Percentiles rank a stretch among this genome's conserved stretches.
phyloP scores from a whole-genome alignment of 2,329 filamentous ascomycete genomes.

The Claviceps monticola region DNA sequence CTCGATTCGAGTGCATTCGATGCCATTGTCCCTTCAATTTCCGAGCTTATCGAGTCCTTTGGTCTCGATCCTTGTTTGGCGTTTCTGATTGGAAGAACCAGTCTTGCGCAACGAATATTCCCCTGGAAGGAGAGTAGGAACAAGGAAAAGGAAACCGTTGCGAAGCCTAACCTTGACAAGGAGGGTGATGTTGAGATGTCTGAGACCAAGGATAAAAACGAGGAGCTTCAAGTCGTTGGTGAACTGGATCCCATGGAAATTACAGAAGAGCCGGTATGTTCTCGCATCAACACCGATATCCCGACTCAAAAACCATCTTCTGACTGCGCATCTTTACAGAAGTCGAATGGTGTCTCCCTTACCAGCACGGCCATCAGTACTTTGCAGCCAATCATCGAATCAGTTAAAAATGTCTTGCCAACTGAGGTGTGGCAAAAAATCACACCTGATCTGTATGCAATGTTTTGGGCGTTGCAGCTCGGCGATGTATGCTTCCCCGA shows the following conservation, averaged over 20 bases:
- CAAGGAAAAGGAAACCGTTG: conserved; percentile 15
- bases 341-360: conserved; percentile 20
- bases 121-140: conserved; percentile 21
- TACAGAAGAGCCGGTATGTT: conserved; percentile 20
- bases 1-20: conserved; percentile 66
- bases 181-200: conserved; percentile 46
- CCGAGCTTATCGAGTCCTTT: conserved; percentile 61
- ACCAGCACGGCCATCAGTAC: conserved; percentile 16
- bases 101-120: conserved; percentile 53
- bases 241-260: conserved; percentile 13
- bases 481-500: conserved; percentile 68
- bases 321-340: conserved; percentile 16
- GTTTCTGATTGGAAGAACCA: conserved; percentile 69
- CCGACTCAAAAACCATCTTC: conserved; percentile 7
- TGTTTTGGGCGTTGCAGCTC: conserved; percentile 83
- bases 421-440: conserved; percentile 54
- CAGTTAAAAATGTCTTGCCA: conserved; percentile 48
- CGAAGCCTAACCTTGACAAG: conserved; percentile 24
- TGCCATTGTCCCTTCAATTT: conserved; percentile 58
- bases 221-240: conserved; percentile 14
- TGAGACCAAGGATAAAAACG: conserved; percentile 19
- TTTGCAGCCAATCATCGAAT: conserved; percentile 59
- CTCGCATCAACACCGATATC: conserved; percentile 1
- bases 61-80: conserved; percentile 69
- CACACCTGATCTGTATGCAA: conserved; percentile 69